Evolutionary conservation across 2,329 filamentous ascomycete genomes (phyloP).

Genomic region (Paracamarosporium sp.): DNA sequence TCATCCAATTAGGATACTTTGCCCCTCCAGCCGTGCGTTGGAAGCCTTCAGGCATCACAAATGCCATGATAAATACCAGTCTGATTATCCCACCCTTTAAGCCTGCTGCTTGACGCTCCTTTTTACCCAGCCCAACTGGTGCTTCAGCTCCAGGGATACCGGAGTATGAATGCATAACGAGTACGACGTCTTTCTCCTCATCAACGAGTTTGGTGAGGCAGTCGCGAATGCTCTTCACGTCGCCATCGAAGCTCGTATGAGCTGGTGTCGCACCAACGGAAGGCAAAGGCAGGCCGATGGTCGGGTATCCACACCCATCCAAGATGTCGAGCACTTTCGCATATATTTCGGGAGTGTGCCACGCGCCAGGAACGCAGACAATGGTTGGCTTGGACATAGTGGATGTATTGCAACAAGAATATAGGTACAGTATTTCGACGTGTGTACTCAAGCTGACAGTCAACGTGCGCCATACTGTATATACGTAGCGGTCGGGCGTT

Average conservation of each 20-base stretch:
- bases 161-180: constrained; percentile 45
- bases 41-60: constrained; percentile 13
- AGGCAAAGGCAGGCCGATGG: constrained; percentile 32
- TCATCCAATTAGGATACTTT: constrained; percentile 2
- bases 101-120: constrained; percentile 23
- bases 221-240: constrained; percentile 31
- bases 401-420: background rate
- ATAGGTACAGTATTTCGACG: no score
- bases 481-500: no score
- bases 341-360: constrained; percentile 12
- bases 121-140: constrained; percentile 25
- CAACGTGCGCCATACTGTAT: no score
- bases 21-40: constrained; percentile 2
- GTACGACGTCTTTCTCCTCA: constrained; percentile 39
- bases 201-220: constrained; percentile 21
- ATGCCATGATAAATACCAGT: constrained; percentile 30
- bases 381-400: constrained; percentile 17
- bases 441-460: no score
- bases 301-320: constrained; percentile 7
- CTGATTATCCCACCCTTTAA: constrained; percentile 34
- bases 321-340: background rate
- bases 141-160: constrained; percentile 35
- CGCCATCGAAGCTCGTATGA: constrained; percentile 23
- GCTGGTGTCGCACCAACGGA: constrained; percentile 21
- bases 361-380: constrained; percentile 16